Evolutionary conservation across 768 basidiomycete genomes (phyloP).

Genomic region (Pisolithus microcarpus): DNA sequence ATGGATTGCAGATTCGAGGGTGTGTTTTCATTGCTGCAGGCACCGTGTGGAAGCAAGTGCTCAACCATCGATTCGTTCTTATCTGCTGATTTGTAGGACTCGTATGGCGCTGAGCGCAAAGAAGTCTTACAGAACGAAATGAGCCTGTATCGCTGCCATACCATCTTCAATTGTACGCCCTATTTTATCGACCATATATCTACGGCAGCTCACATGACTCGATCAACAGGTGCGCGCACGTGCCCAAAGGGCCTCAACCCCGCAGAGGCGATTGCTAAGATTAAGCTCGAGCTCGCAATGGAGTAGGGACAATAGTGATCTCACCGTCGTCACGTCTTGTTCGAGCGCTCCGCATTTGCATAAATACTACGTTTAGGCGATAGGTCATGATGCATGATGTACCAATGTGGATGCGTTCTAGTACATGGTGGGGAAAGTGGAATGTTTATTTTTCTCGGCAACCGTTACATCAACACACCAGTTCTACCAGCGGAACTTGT

Average conservation of each 20-base stretch:
- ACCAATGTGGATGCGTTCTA: too few species aligned
- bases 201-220: neutral
- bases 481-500: too few species aligned
- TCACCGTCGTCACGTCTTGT: too few species aligned
- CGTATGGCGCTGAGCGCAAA: slow-evolving; percentile 71
- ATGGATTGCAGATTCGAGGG: slow-evolving; percentile 96
- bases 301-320: slow-evolving; percentile 35
- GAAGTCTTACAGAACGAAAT: slow-evolving; percentile 93
- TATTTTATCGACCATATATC: neutral
- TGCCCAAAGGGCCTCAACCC: slow-evolving; percentile 97
- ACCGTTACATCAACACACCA: too few species aligned
- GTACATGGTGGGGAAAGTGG: too few species aligned
- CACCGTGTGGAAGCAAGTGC: neutral
- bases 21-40: slow-evolving; percentile 17
- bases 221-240: slow-evolving; percentile 67
- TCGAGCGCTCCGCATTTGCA: too few species aligned
- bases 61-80: neutral
- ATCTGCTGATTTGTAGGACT: slow-evolving; percentile 44
- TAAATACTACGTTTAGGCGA: too few species aligned
- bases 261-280: slow-evolving; percentile 84
- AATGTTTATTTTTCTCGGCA: too few species aligned
- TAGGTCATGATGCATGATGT: too few species aligned
- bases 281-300: slow-evolving; percentile 83
- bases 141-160: slow-evolving; percentile 96
- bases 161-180: slow-evolving; percentile 90